phyloP scores from a whole-genome alignment of 139 green algal genomes.

The Chlamydomonas sp. region DNA sequence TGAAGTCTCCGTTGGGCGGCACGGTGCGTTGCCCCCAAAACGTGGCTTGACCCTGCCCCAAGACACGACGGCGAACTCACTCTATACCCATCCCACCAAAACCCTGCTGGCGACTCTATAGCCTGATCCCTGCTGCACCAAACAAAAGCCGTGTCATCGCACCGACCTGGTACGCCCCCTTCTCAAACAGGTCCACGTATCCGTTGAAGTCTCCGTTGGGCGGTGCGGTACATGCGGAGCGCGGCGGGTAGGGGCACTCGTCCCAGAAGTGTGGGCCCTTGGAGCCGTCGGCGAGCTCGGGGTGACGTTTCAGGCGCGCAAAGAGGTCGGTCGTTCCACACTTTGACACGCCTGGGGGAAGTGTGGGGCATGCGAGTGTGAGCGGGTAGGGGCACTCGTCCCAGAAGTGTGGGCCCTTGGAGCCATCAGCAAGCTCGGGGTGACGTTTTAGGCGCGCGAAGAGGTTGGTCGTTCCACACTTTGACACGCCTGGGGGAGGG shows the following conservation, averaged over 20 bases:
- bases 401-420: constrained; percentile 34
- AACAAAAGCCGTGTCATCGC: no score
- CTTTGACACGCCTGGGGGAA: constrained; percentile 35
- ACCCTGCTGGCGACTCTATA: no score
- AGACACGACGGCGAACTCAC: no score
- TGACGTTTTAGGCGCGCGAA: constrained; percentile 38
- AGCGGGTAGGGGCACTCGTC: no score
- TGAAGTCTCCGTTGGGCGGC: constrained; percentile 39
- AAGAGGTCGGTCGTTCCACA: constrained; percentile 55
- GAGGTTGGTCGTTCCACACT: constrained; percentile 53
- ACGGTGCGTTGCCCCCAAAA: no score
- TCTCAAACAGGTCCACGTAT: constrained; percentile 42
- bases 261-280: constrained; percentile 48
- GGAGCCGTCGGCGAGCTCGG: constrained; percentile 29
- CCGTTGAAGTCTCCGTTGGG: constrained; percentile 36
- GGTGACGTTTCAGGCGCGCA: constrained; percentile 30
- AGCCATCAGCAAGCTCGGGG: constrained; percentile 27
- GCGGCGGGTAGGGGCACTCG: constrained; percentile 42
- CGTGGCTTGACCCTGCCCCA: no score
- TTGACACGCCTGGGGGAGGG: constrained; percentile 29
- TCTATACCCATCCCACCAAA: no score
- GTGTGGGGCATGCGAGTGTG: neutral
- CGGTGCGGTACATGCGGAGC: constrained; percentile 32
- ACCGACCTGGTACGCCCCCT: constrained; percentile 17
- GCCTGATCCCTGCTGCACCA: no score